phyloP scores from a whole-genome alignment of 2,329 filamentous ascomycete species.

The Botryotinia convoluta region DNA sequence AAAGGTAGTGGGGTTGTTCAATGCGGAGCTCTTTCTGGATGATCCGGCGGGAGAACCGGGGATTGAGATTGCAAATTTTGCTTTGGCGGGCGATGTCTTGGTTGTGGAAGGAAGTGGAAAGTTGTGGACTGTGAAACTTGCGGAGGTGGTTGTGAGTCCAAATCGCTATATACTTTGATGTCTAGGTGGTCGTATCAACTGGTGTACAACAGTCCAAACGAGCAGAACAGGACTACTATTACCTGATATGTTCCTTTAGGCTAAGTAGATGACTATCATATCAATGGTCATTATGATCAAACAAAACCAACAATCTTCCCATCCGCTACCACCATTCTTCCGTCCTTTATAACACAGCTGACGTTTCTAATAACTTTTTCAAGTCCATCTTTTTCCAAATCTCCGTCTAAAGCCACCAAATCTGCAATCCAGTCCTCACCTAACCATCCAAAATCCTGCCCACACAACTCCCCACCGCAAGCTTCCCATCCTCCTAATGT shows the following conservation, averaged over 20 bases:
- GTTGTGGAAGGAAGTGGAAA: neutral
- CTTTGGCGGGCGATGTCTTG: slow-evolving; percentile 7
- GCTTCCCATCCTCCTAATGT: slow-evolving; percentile 7
- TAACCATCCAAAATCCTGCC: slow-evolving; percentile 10
- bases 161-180: neutral
- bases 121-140: neutral
- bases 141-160: slow-evolving; percentile 5
- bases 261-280: neutral
- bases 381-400: neutral
- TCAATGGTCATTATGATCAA: neutral
- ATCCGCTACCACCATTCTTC: neutral
- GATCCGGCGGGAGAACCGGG: neutral
- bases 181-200: neutral
- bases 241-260: neutral
- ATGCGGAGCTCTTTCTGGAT: neutral
- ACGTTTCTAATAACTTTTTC: neutral
- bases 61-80: slow-evolving; percentile 10
- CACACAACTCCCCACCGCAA: neutral
- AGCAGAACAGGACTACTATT: neutral
- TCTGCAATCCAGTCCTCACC: neutral
- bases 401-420: neutral
- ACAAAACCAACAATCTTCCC: neutral
- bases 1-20: slow-evolving; percentile 9
- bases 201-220: fast-evolving
- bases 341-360: neutral